These are phyloP conservation scores for Ottelia alismoides DNA, from an alignment of 106 monocot genomes.

Conservation along the genomic window DNA sequence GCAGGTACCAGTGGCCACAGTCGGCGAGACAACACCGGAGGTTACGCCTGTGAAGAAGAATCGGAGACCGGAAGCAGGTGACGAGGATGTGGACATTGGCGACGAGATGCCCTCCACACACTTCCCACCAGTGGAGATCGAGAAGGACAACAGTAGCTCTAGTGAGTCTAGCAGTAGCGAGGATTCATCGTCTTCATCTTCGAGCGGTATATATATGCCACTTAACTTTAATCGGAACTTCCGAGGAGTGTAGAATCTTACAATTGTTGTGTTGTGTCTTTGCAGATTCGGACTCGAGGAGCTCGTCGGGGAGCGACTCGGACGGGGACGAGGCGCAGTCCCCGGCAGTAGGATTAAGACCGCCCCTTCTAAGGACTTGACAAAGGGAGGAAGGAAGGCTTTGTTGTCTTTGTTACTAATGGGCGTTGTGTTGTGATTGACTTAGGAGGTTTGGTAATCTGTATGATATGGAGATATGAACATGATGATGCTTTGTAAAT, in stretches of 20 bases:
- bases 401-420: no score
- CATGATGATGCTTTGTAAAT: no score
- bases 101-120: slow-evolving; percentile 67
- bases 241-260: no score
- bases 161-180: slow-evolving; percentile 44
- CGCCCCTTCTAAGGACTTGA: background rate
- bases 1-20: background rate
- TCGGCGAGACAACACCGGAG: slow-evolving; percentile 9
- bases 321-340: slow-evolving; percentile 24
- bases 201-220: no score
- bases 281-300: slow-evolving; percentile 58
- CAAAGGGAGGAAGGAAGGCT: no score
- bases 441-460: no score
- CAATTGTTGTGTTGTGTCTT: no score
- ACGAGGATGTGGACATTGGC: slow-evolving; percentile 87
- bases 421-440: no score
- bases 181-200: slow-evolving; percentile 47
- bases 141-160: slow-evolving; percentile 58
- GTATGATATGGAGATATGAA: no score
- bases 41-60: slow-evolving; percentile 14
- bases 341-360: slow-evolving; percentile 12
- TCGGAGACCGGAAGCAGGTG: slow-evolving; percentile 24
- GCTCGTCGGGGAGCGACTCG: slow-evolving; percentile 50
- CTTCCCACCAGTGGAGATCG: slow-evolving; percentile 70
- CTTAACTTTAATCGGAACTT: no score